These are phyloP conservation scores for Phytophthora meadii DNA, from an alignment of 352 stramenopile genomes.

Conservation along the genomic window DNA sequence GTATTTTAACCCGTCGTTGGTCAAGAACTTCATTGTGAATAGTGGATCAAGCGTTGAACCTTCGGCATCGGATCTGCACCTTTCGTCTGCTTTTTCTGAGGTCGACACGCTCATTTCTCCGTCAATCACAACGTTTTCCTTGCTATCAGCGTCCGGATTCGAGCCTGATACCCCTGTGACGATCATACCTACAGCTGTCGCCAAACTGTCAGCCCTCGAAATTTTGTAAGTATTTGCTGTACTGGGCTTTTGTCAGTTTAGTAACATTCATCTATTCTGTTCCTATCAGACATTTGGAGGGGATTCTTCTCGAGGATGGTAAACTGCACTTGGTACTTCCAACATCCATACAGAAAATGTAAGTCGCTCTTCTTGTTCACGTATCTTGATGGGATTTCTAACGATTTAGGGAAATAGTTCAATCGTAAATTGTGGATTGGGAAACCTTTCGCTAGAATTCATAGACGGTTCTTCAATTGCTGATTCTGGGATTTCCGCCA, in stretches of 20 bases:
- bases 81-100: slow-evolving; percentile 48
- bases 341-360: slow-evolving; percentile 55
- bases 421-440: slow-evolving; percentile 50
- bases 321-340: slow-evolving; percentile 55
- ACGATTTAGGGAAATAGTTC: slow-evolving; percentile 21
- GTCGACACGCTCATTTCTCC: slow-evolving; percentile 48
- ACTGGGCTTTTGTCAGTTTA: slow-evolving; percentile 1
- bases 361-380: not conserved
- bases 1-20: slow-evolving; percentile 43
- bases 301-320: slow-evolving; percentile 42
- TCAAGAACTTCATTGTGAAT: slow-evolving; percentile 42
- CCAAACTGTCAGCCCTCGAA: slow-evolving; percentile 44
- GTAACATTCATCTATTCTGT: slow-evolving; percentile 11
- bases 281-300: slow-evolving; percentile 44
- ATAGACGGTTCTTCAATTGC: slow-evolving; percentile 30
- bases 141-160: slow-evolving; percentile 43
- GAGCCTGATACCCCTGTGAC: slow-evolving; percentile 42
- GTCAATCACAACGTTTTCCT: slow-evolving; percentile 47
- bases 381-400: not conserved
- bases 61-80: slow-evolving; percentile 29
- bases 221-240: slow-evolving; percentile 41
- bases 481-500: slow-evolving; percentile 27
- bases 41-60: slow-evolving; percentile 21
- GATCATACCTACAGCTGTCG: slow-evolving; percentile 50
- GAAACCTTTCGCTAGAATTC: slow-evolving; percentile 52